These are phyloP conservation scores for Omphalea diandra DNA, from an alignment of 441 rosid species.

Conservation along the genomic window DNA sequence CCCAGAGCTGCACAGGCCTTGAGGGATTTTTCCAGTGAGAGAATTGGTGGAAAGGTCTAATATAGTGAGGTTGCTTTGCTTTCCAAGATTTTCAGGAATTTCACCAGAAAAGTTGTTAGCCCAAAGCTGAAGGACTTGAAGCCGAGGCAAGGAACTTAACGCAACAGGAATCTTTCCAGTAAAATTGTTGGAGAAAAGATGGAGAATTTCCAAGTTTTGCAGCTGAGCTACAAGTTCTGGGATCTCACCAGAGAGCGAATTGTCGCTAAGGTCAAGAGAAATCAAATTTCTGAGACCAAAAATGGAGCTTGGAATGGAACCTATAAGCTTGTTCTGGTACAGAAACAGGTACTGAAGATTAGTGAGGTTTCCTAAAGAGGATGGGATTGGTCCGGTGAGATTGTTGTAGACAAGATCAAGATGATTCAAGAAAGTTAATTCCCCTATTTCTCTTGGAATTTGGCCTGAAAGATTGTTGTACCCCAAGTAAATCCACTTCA, in stretches of 20 bases:
- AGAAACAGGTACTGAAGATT: constrained; percentile 67
- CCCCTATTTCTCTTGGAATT: constrained; percentile 66
- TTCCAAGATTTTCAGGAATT: constrained; percentile 66
- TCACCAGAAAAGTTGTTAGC: constrained; percentile 62
- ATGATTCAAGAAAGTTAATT: constrained; percentile 52
- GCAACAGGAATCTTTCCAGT: constrained; percentile 59
- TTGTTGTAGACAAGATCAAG: constrained; percentile 92
- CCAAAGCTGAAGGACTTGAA: constrained; percentile 88
- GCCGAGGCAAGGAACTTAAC: constrained; percentile 61
- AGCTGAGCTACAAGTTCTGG: constrained; percentile 52
- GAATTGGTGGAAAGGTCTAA: constrained; percentile 81
- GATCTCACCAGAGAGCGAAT: constrained; percentile 67
- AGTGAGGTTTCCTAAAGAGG: constrained; percentile 57
- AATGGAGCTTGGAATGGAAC: constrained; percentile 54
- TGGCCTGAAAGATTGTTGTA: constrained; percentile 79
- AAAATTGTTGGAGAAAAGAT: constrained; percentile 78
- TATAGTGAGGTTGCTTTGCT: constrained; percentile 59
- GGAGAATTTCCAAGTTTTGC: constrained; percentile 69
- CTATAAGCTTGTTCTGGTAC: constrained; percentile 71
- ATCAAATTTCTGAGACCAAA: constrained; percentile 49
- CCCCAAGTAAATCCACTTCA: constrained; percentile 88
- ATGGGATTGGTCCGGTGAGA: constrained; percentile 67
- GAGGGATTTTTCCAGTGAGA: constrained; percentile 67
- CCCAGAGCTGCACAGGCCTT: constrained; percentile 61
- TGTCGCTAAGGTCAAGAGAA: constrained; percentile 83